These are phyloP conservation scores for Galerina sulciceps DNA, from an alignment of 768 basidiomycete genomes.

Conservation along the genomic window DNA sequence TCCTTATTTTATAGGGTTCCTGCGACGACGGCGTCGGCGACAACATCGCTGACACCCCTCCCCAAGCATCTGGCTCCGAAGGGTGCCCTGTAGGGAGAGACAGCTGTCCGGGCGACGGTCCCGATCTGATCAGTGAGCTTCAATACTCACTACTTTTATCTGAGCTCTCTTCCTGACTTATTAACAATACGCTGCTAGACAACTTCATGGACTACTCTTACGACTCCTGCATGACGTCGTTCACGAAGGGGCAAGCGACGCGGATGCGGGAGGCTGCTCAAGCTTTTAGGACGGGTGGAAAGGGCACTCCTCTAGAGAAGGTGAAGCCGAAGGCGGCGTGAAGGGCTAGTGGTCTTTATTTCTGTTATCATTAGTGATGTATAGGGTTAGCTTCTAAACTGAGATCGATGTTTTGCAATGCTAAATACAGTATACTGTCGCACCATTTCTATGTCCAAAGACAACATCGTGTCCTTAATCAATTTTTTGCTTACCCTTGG, in stretches of 20 bases:
- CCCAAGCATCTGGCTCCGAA: conserved; percentile 36
- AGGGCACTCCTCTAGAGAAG: no score
- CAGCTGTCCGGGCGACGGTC: conserved; percentile 30
- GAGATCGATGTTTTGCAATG: no score
- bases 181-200: conserved; percentile 18
- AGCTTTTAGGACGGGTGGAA: no score
- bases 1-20: background rate
- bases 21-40: conserved; percentile 33
- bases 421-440: no score
- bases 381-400: no score
- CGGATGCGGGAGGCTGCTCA: conserved; percentile 25
- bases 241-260: conserved; percentile 39
- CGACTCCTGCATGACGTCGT: conserved; percentile 42
- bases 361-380: no score
- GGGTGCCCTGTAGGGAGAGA: conserved; percentile 31
- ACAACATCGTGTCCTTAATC: no score
- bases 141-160: background rate
- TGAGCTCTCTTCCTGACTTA: background rate
- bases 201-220: conserved; percentile 47
- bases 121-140: conserved; percentile 38
- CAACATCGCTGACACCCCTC: conserved; percentile 41
- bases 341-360: no score
- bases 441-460: no score
- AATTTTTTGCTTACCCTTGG: no score
- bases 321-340: no score